phyloP scores from a whole-genome alignment of 2,329 filamentous ascomycete species.

The Blumeria graminis region DNA sequence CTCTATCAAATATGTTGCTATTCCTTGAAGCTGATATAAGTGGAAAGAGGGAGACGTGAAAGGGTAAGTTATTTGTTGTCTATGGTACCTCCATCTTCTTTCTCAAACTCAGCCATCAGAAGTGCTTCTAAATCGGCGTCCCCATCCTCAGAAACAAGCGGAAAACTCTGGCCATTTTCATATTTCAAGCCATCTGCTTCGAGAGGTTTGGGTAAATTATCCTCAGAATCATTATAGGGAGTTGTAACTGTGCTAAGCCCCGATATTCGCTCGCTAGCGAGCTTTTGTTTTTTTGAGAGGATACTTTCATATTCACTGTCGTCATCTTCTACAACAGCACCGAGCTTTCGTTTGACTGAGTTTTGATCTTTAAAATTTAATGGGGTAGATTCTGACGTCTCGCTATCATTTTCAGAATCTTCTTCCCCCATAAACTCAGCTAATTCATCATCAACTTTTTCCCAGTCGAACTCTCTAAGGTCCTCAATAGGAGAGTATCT shows the following conservation, averaged over 20 bases:
- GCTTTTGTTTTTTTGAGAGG: slow-evolving; percentile 26
- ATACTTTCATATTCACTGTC: slow-evolving; percentile 24
- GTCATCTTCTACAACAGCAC: slow-evolving; percentile 18
- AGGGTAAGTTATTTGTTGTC: too few species aligned
- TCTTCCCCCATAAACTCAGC: slow-evolving; percentile 44
- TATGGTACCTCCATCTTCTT: slow-evolving; percentile 13
- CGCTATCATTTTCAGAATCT: slow-evolving; percentile 20
- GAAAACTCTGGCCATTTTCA: slow-evolving; percentile 17
- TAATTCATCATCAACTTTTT: slow-evolving; percentile 44
- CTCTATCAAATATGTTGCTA: too few species aligned
- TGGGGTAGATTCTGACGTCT: slow-evolving; percentile 3
- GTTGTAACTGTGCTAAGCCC: slow-evolving; percentile 20
- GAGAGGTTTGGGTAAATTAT: slow-evolving; percentile 23
- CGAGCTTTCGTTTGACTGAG: slow-evolving; percentile 13
- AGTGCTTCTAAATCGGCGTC: slow-evolving; percentile 33
- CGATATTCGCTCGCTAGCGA: slow-evolving; percentile 23
- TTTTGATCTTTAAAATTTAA: slow-evolving; percentile 5
- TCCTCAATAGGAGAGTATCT: slow-evolving; percentile 30
- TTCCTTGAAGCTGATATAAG: too few species aligned
- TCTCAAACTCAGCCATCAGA: slow-evolving; percentile 20
- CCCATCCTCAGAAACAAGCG: slow-evolving; percentile 9
- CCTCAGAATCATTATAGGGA: neutral
- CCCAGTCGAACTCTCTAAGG: slow-evolving; percentile 35
- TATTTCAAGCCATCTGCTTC: slow-evolving; percentile 28
- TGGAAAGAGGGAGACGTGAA: too few species aligned